Evolutionary conservation across 305 asterid genomes (phyloP), one percentile per base, ranked within the genome.

Genomic region (Striga hermonthica): DNA sequence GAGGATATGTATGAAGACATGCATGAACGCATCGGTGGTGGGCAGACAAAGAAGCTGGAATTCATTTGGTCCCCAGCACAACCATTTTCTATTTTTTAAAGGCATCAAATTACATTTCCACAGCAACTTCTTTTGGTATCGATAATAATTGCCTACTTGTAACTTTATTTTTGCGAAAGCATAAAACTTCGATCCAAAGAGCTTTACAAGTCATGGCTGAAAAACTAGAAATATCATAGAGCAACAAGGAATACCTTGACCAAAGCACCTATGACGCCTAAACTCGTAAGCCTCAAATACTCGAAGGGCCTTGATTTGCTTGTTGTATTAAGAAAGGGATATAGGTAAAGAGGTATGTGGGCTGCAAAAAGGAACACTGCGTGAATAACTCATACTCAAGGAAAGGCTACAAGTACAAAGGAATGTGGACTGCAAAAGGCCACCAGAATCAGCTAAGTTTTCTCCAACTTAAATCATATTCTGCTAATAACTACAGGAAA

Each of bases 241-340:
- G 47, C n/a, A 14, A 57, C 48, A 54, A 43, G 14, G 54, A 75
- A 60, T 86, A 92, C 97, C 96, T 92, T 90, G 78, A 90, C 98
- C 71, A 92, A 71, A 73, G 97, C 96, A 76, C 96, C 98, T 60
- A 92, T 90, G 70, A 92, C 96, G 14, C 97, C 98, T 40, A 92
- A 78, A 78, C 98, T 92, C 7, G 98, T 92, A 75, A 92, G 97
- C 88, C 96, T 83, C 81, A 87, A 74, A 79, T 86, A 89, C 82
- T 92, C 97, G 61, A 92, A 87, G 44, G 97, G 97, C 84, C 96
- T 86, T 60, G 96, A 82, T 76, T 89, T 92, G 88, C 96, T 90
- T 60, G 97, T 90, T 28, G 98, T 89, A 67, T 90, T 90, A 49
- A 92, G 95, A 70, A 92, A 92, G 67, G 98, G 98, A 64, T 90